Evolutionary conservation across 306 rosid genomes (phyloP), one percentile per base, ranked within the genome.

Genomic region (Hylodesmum podocarpum): DNA sequence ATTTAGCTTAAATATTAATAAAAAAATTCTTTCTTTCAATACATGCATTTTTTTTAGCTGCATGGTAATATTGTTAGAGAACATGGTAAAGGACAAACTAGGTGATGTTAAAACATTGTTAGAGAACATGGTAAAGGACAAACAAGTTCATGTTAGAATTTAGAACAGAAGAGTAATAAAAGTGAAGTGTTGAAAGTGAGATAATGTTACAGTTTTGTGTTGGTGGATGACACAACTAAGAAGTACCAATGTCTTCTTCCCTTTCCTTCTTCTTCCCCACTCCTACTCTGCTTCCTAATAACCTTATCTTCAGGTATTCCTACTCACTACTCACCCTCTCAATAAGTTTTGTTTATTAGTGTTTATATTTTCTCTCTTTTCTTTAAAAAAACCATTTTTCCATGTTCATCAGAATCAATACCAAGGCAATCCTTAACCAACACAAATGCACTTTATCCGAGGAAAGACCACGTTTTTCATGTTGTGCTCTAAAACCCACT

Each of bases 161-260:
- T n/a, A 36, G 49, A 63, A 61, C 2, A 15, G 11, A 57, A 28
- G 8, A 4, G n/a, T 36, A 18, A 64, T n/a, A 49, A 49, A 18
- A 29, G 10, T 0, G 4, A 39, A 40, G 54, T 49, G 64, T 5
- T 6, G 15, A 8, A 29, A 14, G 68, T 53, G 19, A 64, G 80
- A 76, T 76, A 76, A 47, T 36, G 80, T 28, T 29, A 47, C 73
- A 44, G 58, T n/a, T n/a, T n/a, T n/a, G 73, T 36, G 0, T 54
- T 39, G 25, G 66, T 39, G 54, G 39, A 39, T 55, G 67, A 40
- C 25, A 73, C 27, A 57, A 37, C 18, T 28, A 29, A 47, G 64
- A 70, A 21, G 47, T 50, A 11, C 19, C 72, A 67, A 89, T 91
- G 95, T 82, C 88, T 88, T 84, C 87, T 7, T 80, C 85, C 76